phyloP scores from a whole-genome alignment of 148 eudicot genomes.

The Polygonum aviculare region DNA sequence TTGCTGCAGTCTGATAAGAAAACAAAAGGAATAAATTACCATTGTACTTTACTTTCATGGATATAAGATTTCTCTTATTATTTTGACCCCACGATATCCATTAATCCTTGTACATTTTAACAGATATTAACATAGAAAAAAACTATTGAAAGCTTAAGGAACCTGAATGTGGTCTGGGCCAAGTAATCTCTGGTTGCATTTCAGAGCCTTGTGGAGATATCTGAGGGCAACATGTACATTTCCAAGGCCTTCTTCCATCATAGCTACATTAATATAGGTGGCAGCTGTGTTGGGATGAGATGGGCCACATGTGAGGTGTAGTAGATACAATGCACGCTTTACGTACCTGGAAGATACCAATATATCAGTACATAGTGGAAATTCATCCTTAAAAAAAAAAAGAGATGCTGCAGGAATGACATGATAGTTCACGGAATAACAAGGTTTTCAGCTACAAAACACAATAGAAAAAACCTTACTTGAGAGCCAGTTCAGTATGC shows the following conservation, averaged over 20 bases:
- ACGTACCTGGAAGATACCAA: slow-evolving; percentile 53
- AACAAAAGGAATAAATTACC: not conserved
- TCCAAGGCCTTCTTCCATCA: slow-evolving; percentile 99
- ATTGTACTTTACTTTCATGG: not conserved
- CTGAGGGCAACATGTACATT: slow-evolving; percentile 98
- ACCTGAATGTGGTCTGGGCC: slow-evolving; percentile 99
- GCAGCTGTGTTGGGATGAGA: slow-evolving; percentile 99
- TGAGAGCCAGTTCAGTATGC: slow-evolving; percentile 97
- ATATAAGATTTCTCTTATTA: not conserved
- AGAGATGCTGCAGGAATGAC: not conserved
- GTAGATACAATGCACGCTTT: slow-evolving; percentile 88
- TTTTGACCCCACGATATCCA: not conserved
- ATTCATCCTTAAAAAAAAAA: not conserved
- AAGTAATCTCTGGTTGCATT: slow-evolving; percentile 94
- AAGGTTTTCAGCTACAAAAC: not conserved
- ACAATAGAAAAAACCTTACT: slow-evolving; percentile 33
- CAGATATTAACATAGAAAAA: not conserved
- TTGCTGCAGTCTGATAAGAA: slow-evolving; percentile 85
- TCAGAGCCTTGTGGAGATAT: slow-evolving; percentile 98
- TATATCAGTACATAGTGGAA: not conserved
- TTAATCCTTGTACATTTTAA: not conserved
- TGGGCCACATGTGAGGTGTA: slow-evolving; percentile 99
- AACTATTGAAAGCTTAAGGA: slow-evolving; percentile 8
- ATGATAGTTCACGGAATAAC: not conserved
- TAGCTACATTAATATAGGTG: slow-evolving; percentile 96